Evolutionary conservation across 2,329 filamentous ascomycete genomes (phyloP), one percentile per base, ranked within the genome.

Genomic region (Ophidiomyces ophidiicola): DNA sequence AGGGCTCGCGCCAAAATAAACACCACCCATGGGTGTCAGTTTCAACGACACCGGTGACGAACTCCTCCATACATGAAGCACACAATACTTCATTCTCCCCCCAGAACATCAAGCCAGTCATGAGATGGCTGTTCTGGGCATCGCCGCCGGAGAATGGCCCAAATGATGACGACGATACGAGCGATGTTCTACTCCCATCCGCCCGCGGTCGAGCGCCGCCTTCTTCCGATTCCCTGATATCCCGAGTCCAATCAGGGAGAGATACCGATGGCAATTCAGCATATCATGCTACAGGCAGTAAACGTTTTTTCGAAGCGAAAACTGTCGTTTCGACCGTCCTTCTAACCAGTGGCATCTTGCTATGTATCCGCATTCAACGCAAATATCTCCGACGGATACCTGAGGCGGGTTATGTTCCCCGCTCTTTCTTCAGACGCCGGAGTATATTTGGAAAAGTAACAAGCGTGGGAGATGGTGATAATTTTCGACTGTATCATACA

Each of bases 401-500:
- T 3, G 79, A 76, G 41, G 75, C 83, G 24, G 69, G 73, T 17
- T 72, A 86, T 55, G 80, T 98, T 49, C 76, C 76, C 33, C 81
- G 84, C 2, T 66, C 69, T 7, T 80, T 79, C 55, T 88, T 88
- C 56, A 76, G 82, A 32, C 77, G 69, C 44, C 72, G 82, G 50
- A 87, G 76, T 49, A 56, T 98, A 29, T 81, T 88, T 50, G 90
- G 90, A 10, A 74, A 73, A 45, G 90, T 96, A 29, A 94, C 88
- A 8, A 86, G 82, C 50, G 90, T 98, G 17, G 90, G 92, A 29
- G 90, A 98, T 69, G 92, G 86, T 3, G 90, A 98, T 61, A 88
- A 88, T 56, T 94, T 98, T 59, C 81, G 90, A 50, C 60, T 98
- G 33, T 98, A 81, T 58, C 90, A 98, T 59, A 96, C 86, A 0